Evolutionary conservation across 148 eudicot genomes (phyloP), one percentile per base, ranked within the genome.

Genomic region (Arbutus unedo): DNA sequence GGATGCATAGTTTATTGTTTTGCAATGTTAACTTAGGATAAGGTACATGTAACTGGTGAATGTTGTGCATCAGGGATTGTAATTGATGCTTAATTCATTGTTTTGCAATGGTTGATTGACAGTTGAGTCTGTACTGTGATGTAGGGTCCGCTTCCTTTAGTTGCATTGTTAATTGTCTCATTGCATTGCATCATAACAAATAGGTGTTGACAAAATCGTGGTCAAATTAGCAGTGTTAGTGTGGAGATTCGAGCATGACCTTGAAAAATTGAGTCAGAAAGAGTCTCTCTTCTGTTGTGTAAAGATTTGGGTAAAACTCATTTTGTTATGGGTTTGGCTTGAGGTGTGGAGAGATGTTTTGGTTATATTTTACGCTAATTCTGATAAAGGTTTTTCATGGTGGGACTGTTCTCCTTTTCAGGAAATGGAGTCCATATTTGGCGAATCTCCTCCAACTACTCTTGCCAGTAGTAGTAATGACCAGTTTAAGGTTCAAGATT

Each of bases 361-460:
- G 38, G 38, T 31, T 31, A 31, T 0, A 31, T 31, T 31, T 31
- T 31, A 31, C 38, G 0, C 38, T 31, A 31, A 31, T 31, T 31
- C 38, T 31, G 38, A 31, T 31, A 31, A 0, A 31, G 38, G 38
- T 31, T 31, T 0, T 31, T 31, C 38, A 1, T 31, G 38, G 38
- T 0, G 38, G 38, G 38, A 43, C 14, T 68, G 23, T 25, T 68
- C 11, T 55, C 66, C 71, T n/a, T 71, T 79, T 71, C 77, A 94
- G 99, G 98, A 96, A 85, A 89, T 96, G 91, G 98, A 94, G 82
- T 87, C 83, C 73, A 85, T 93, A 67, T 96, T 96, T 81, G 99
- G 99, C 43, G 92, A 82, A 82, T 88, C 93, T 51, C 91, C 93
- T 25, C 73, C 91, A 66, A 79, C 90, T 79, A 83, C 90, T 77